A percentile compares a stretch with the other conserved stretches of the same genome.
Evolutionary conservation across 768 basidiomycete species (phyloP).

Genomic region (Lentinula sp.): DNA sequence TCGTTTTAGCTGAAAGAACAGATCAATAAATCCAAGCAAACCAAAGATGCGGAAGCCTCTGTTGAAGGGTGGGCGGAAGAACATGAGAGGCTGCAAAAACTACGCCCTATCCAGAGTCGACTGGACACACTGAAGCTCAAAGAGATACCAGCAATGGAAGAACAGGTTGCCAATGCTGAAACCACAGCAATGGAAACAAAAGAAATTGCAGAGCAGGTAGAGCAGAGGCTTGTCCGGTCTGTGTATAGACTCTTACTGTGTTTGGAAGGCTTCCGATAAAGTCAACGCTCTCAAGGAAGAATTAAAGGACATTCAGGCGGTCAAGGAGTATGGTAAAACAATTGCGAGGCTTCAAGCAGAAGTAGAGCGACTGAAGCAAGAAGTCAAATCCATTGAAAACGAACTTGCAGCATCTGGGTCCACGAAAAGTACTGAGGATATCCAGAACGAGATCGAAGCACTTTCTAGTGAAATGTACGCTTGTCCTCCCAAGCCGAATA

Average conservation of each 20-base stretch:
- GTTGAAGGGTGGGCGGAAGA: constrained; percentile 60
- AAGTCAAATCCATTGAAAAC: constrained; percentile 58
- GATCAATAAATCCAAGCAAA: constrained; percentile 50
- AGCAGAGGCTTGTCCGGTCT: background rate
- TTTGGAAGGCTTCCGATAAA: constrained; percentile 41
- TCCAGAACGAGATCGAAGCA: constrained; percentile 69
- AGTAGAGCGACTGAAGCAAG: constrained; percentile 50
- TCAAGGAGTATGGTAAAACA: constrained; percentile 58
- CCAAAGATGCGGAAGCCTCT: constrained; percentile 27
- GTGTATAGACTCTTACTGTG: background rate
- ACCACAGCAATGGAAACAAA: constrained; percentile 38
- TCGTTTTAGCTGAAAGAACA: constrained; percentile 51
- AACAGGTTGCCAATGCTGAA: constrained; percentile 54
- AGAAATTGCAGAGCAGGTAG: background rate
- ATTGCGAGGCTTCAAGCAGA: constrained; percentile 58
- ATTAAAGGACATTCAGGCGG: constrained; percentile 47
- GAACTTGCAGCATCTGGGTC: constrained; percentile 70
- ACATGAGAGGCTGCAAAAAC: constrained; percentile 46
- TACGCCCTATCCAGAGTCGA: constrained; percentile 52
- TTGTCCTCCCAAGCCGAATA: background rate
- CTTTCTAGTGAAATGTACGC: constrained; percentile 63
- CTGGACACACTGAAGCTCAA: constrained; percentile 46
- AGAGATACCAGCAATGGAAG: constrained; percentile 66
- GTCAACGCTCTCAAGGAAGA: constrained; percentile 50
- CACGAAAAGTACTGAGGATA: constrained; percentile 77